Conservation (phyloP, 495 filamentous ascomycete species). For the Aspergillus nidulans region DNA sequence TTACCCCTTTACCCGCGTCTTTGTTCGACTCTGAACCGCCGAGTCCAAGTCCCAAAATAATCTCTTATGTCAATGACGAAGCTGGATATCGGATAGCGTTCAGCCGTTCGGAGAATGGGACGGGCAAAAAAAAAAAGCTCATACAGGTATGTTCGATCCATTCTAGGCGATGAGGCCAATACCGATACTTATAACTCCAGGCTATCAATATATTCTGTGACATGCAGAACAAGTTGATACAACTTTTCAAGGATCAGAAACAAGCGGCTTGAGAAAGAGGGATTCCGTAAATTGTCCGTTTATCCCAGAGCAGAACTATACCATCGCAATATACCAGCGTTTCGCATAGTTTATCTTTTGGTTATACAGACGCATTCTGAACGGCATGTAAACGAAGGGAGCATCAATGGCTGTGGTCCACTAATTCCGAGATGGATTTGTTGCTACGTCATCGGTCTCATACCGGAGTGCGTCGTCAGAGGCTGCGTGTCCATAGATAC, state of each 20-base stretch:
- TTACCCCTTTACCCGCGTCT: slow-evolving; percentile 30
- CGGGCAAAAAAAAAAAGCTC: slow-evolving; percentile 49
- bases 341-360: too few species aligned
- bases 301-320: too few species aligned
- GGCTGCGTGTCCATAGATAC: background rate
- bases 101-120: slow-evolving; percentile 41
- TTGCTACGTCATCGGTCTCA: background rate
- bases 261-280: too few species aligned
- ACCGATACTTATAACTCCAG: slow-evolving; percentile 15
- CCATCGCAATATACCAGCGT: too few species aligned
- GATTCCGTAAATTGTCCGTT: too few species aligned
- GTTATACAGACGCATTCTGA: too few species aligned
- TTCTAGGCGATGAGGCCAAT: background rate
- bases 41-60: background rate
- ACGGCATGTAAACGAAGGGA: too few species aligned
- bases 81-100: slow-evolving; percentile 47
- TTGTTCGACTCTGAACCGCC: slow-evolving; percentile 27
- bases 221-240: slow-evolving; percentile 43
- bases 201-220: slow-evolving; percentile 60
- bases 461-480: background rate
- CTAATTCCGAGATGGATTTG: background rate
- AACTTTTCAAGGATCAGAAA: slow-evolving; percentile 34
- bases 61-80: slow-evolving; percentile 39
- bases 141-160: slow-evolving; percentile 35
- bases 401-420: background rate